These are phyloP conservation scores for Lipomyces kockii DNA, from an alignment of 805 yeast genomes.

Conservation along the genomic window DNA sequence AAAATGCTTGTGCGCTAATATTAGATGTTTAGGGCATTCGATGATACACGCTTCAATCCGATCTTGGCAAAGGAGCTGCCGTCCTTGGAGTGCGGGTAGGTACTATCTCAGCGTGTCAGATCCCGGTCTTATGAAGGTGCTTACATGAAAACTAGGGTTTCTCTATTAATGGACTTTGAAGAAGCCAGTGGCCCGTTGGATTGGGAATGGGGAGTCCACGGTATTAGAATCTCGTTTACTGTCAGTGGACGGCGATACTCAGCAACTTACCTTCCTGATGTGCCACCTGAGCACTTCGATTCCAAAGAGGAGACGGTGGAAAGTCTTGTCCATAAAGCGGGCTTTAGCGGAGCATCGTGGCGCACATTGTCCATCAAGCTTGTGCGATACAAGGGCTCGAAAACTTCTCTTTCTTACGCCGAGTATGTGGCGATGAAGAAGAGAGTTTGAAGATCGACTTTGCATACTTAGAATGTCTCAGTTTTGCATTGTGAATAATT, in stretches of 20 bases:
- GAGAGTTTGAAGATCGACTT: neutral
- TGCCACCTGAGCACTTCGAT: conserved; percentile 89
- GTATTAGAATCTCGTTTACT: conserved; percentile 65
- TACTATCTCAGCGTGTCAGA: conserved; percentile 12
- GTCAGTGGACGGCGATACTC: conserved; percentile 47
- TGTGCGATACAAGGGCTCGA: conserved; percentile 61
- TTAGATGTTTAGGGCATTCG: conserved; percentile 57
- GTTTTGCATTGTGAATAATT: neutral
- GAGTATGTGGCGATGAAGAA: conserved; percentile 21
- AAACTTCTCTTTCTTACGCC: conserved; percentile 41
- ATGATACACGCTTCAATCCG: conserved; percentile 79
- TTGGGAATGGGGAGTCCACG: conserved; percentile 86
- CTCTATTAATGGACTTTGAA: conserved; percentile 65
- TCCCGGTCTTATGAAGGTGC: neutral
- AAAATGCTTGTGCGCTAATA: conserved; percentile 11
- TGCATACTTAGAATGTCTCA: neutral
- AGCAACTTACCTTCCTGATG: conserved; percentile 90
- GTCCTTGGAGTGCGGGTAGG: conserved; percentile 52
- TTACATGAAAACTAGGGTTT: conserved; percentile 50
- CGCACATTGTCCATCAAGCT: conserved; percentile 50
- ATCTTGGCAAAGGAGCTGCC: conserved; percentile 61
- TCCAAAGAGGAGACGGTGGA: conserved; percentile 68
- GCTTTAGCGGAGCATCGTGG: conserved; percentile 48
- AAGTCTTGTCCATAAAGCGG: conserved; percentile 77
- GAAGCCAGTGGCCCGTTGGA: conserved; percentile 58